Conservation (phyloP, 176 grass and related monocot species). For the Raddia distichophylla region DNA sequence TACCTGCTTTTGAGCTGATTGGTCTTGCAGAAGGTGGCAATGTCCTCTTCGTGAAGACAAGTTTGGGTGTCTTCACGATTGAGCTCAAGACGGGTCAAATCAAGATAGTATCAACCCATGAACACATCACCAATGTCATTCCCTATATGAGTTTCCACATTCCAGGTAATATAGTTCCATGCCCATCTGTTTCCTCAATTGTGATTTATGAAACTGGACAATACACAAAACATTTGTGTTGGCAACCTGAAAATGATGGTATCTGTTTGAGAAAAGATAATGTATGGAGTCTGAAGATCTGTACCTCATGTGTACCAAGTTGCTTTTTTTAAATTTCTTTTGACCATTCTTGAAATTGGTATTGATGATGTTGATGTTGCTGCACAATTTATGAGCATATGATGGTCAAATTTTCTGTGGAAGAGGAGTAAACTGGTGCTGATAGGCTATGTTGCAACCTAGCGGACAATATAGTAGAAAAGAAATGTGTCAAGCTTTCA, state of each 20-base stretch:
- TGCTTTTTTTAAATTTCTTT: background rate
- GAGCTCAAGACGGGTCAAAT: slow-evolving; percentile 29
- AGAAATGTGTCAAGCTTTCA: too few species aligned
- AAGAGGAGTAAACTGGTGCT: too few species aligned
- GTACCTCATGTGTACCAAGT: background rate
- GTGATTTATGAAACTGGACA: background rate
- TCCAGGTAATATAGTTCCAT: slow-evolving; percentile 18
- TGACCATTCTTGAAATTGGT: background rate
- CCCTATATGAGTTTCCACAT: slow-evolving; percentile 38
- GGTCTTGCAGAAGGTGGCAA: background rate
- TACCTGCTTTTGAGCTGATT: background rate
- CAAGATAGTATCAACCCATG: background rate
- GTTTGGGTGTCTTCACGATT: background rate
- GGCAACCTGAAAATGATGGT: background rate
- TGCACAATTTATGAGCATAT: too few species aligned
- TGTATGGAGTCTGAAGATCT: background rate
- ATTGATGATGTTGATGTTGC: too few species aligned
- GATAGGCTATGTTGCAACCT: too few species aligned
- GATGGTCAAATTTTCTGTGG: too few species aligned
- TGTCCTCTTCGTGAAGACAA: background rate
- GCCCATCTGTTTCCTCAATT: background rate
- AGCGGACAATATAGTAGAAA: too few species aligned
- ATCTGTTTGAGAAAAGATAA: background rate
- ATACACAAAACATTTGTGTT: background rate
- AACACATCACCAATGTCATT: background rate